These are phyloP conservation scores for Coniella lustricola DNA, from an alignment of 2,329 filamentous ascomycete genomes.

Conservation along the genomic window DNA sequence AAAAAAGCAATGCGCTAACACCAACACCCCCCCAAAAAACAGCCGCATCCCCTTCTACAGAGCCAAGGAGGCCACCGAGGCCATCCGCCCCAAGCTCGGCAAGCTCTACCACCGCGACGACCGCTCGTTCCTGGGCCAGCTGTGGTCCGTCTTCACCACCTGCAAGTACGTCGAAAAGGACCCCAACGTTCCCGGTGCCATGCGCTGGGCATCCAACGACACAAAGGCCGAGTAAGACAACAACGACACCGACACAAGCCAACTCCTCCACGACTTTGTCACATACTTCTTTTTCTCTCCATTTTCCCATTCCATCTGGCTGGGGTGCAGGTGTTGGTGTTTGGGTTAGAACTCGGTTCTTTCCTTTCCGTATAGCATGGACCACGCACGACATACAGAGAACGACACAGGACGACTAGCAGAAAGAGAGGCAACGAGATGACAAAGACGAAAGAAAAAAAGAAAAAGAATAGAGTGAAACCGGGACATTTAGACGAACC, in stretches of 20 bases:
- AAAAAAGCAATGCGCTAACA: neutral
- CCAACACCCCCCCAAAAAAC: neutral
- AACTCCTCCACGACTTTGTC: neutral
- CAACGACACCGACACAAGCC: neutral
- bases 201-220: constrained; percentile 28
- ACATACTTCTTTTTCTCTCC: neutral
- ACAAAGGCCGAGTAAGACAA: constrained; percentile 1
- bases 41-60: constrained; percentile 53
- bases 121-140: constrained; percentile 35
- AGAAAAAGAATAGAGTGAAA: no score
- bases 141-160: constrained; percentile 39
- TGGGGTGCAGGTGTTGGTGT: no score
- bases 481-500: no score
- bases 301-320: no score
- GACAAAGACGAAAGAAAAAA: no score
- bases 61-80: constrained; percentile 50
- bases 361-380: no score
- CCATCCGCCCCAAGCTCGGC: constrained; percentile 50
- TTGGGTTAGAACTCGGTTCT: no score
- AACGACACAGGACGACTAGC: no score
- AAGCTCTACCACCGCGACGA: constrained; percentile 43
- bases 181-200: constrained; percentile 27
- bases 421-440: no score
- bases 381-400: no score
- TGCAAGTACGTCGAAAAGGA: constrained; percentile 41